Percentiles rank a stretch among this genome's conserved stretches.
Evolutionary conservation across 441 rosid genomes (phyloP).

Genomic region (Biscutella laevigata): DNA sequence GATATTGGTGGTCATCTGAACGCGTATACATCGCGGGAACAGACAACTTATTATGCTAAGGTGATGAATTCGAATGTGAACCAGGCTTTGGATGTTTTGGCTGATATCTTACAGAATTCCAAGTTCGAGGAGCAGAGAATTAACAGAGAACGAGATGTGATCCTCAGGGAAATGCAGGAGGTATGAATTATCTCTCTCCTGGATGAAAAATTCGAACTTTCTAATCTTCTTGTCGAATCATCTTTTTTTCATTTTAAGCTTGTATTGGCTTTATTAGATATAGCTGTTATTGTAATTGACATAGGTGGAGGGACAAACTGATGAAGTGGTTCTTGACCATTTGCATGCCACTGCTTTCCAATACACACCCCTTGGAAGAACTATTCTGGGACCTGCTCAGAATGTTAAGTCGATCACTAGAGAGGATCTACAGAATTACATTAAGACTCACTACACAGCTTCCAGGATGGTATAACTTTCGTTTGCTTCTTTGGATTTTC

Average conservation of each 20-base stretch:
- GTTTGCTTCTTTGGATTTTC: background rate
- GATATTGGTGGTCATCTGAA: conserved; percentile 86
- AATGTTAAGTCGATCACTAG: conserved; percentile 74
- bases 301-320: conserved; percentile 93
- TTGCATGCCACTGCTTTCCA: conserved; percentile 99
- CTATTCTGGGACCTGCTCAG: conserved; percentile 90
- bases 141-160: conserved; percentile 71
- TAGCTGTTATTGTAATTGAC: no score
- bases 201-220: no score
- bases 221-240: no score
- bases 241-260: no score
- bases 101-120: conserved; percentile 89
- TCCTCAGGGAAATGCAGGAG: conserved; percentile 97
- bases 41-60: conserved; percentile 82
- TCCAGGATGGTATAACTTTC: conserved; percentile 76
- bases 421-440: conserved; percentile 72
- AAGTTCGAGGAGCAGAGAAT: conserved; percentile 66
- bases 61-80: conserved; percentile 63
- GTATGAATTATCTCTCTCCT: no score
- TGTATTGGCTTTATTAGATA: background rate
- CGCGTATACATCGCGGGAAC: conserved; percentile 89
- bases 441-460: conserved; percentile 94
- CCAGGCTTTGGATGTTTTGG: conserved; percentile 64
- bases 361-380: conserved; percentile 85
- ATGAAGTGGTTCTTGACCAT: conserved; percentile 96